Percentiles rank a stretch among this genome's conserved stretches.
Conservation (phyloP, 495 filamentous ascomycete genomes). For the Xylaria scruposa region DNA sequence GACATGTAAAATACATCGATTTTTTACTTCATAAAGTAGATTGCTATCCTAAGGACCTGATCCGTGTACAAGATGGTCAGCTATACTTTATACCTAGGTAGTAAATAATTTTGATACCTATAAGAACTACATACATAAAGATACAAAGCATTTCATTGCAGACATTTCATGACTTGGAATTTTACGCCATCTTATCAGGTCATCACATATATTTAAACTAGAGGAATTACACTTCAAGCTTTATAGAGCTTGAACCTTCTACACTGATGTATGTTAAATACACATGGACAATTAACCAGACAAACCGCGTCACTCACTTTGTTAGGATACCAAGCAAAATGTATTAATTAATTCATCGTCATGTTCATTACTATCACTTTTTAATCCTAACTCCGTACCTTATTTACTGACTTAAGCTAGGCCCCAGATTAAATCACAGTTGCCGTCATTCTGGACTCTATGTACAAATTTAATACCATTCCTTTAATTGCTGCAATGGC, state of each 20-base stretch:
- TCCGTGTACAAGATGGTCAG: neutral
- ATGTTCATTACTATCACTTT: constrained; percentile 6
- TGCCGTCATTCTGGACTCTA: neutral
- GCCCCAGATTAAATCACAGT: neutral
- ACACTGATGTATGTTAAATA: neutral
- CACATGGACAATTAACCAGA: neutral
- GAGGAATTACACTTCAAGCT: neutral
- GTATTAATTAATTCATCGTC: constrained; percentile 2
- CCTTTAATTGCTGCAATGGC: neutral
- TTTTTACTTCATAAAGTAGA: neutral
- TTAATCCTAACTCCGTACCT: neutral
- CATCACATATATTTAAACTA: neutral
- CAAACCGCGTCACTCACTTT: neutral
- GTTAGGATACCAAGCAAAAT: neutral
- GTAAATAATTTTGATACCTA: no score
- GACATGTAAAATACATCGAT: neutral
- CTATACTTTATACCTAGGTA: neutral
- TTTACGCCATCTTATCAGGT: neutral
- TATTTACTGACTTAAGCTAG: neutral
- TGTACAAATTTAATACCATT: neutral
- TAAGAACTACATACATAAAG: no score
- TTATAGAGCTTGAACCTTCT: neutral
- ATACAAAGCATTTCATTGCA: neutral
- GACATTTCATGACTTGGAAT: neutral
- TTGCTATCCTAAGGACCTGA: neutral